A percentile compares a stretch with the other conserved stretches of the same genome.
Evolutionary conservation across 352 stramenopile genomes (phyloP).

Genomic region (Globisporangium polare): DNA sequence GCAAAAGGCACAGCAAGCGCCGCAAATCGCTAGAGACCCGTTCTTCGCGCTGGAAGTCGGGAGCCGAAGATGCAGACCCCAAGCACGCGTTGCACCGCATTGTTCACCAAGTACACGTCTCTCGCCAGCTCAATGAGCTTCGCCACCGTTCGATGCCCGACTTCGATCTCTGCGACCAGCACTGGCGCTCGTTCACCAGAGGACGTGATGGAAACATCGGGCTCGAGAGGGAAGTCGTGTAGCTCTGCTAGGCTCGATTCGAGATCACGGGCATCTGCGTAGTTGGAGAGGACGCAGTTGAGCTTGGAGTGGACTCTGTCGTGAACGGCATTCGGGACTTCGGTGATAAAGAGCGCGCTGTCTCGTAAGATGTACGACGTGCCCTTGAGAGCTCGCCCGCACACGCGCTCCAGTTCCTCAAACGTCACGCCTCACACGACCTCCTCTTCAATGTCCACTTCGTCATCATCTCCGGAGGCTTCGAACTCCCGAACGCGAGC

Average conservation of each 20-base stretch:
- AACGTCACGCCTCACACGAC: background rate
- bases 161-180: background rate
- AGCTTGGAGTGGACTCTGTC: background rate
- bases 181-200: background rate
- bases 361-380: background rate
- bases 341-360: background rate
- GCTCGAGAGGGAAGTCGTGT: background rate
- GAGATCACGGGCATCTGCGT: background rate
- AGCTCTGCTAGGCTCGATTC: background rate
- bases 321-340: background rate
- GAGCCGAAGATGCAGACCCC: background rate
- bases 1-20: background rate
- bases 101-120: background rate
- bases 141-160: background rate
- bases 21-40: background rate
- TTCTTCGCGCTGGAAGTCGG: background rate
- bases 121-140: background rate
- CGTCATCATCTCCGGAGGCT: background rate
- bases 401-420: background rate
- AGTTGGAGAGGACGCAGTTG: background rate
- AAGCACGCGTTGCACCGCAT: background rate
- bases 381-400: background rate
- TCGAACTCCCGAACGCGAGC: background rate
- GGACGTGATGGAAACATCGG: too few species aligned
- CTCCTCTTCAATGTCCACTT: background rate